phyloP scores from a whole-genome alignment of 2,329 filamentous ascomycete species.

The Talaromyces sp. region DNA sequence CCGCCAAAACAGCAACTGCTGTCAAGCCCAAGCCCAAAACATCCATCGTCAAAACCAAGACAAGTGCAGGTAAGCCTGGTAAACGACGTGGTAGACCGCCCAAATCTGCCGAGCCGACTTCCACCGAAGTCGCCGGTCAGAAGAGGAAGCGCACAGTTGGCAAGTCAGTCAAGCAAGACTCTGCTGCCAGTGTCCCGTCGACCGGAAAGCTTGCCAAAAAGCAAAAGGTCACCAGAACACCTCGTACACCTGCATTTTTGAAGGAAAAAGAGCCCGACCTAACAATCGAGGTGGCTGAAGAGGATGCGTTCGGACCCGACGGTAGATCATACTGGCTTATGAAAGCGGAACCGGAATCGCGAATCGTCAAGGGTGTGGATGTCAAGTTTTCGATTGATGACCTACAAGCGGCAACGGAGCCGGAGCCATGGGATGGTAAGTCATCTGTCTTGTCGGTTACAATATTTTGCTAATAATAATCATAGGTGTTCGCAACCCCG shows the following conservation, averaged over 20 bases:
- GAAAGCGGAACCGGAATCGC: constrained; percentile 84
- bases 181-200: background rate
- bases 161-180: constrained; percentile 19
- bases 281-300: constrained; percentile 18
- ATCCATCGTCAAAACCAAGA: background rate
- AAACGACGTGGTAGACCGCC: constrained; percentile 17
- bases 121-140: background rate
- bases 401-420: constrained; percentile 64
- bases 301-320: constrained; percentile 22
- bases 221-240: constrained; percentile 6
- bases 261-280: constrained; percentile 22
- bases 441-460: constrained; percentile 21
- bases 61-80: constrained; percentile 17
- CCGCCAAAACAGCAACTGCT: background rate
- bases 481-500: constrained; percentile 44
- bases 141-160: constrained; percentile 25
- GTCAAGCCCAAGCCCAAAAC: background rate
- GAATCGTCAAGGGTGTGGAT: constrained; percentile 80
- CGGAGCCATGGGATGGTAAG: constrained; percentile 89
- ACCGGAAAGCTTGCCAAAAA: constrained; percentile 20
- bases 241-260: constrained; percentile 11
- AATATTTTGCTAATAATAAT: constrained; percentile 21
- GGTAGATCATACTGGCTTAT: constrained; percentile 67
- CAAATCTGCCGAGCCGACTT: constrained; percentile 2
- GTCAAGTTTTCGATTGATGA: constrained; percentile 95